These are phyloP conservation scores for Penicillium sp. DNA, from an alignment of 2,329 filamentous ascomycete species.

Conservation along the genomic window DNA sequence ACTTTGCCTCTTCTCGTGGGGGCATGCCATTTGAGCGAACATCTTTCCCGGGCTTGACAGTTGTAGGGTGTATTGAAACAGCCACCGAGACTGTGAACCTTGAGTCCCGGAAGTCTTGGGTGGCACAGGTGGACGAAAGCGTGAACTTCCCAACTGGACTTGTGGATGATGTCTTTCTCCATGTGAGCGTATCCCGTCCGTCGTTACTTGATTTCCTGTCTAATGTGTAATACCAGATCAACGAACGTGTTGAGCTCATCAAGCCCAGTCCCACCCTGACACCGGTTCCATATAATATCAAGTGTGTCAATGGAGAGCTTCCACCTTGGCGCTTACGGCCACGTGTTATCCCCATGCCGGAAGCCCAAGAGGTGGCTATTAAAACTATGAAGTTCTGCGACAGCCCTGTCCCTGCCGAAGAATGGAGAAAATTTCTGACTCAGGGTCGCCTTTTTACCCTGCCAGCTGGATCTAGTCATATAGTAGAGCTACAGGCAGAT, in stretches of 20 bases:
- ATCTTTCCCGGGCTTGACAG: constrained; percentile 28
- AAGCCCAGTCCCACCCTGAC: neutral
- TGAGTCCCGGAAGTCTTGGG: constrained; percentile 13
- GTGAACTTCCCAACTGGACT: constrained; percentile 26
- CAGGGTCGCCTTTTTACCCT: constrained; percentile 6
- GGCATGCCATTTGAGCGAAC: constrained; percentile 34
- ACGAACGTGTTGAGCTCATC: constrained; percentile 19
- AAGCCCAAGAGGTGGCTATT: constrained; percentile 23
- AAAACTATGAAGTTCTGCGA: constrained; percentile 24
- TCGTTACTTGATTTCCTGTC: neutral
- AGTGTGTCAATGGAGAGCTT: constrained; percentile 41
- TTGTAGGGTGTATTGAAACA: constrained; percentile 22
- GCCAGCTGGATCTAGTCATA: constrained; percentile 12
- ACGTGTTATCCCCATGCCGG: constrained; percentile 39
- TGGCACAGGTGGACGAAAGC: constrained; percentile 20
- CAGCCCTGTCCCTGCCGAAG: neutral
- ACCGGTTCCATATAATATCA: constrained; percentile 31
- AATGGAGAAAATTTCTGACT: constrained; percentile 16
- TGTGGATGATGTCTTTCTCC: constrained; percentile 44
- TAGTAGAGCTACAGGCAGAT: constrained; percentile 24
- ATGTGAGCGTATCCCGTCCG: constrained; percentile 28
- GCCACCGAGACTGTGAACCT: constrained; percentile 12
- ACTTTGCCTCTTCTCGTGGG: constrained; percentile 27
- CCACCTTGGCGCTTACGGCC: constrained; percentile 41
- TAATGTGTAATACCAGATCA: constrained; percentile 16